Base-by-base conservation (phyloP, 2,329 filamentous ascomycete genomes). In the Pseudogymnoascus sp. region DNA sequence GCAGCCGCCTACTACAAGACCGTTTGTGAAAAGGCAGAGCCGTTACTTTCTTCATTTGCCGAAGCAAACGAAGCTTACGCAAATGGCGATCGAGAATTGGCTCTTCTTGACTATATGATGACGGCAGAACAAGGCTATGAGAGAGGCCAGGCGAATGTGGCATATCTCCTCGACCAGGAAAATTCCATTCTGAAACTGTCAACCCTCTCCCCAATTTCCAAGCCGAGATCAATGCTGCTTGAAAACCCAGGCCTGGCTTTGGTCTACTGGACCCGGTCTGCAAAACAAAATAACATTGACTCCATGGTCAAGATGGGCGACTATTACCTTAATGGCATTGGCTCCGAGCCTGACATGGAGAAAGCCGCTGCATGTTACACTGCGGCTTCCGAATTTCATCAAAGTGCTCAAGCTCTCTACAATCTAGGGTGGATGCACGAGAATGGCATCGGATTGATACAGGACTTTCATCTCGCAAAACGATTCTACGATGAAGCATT, bases 401-500 rank as follows among this genome's bases (percentile, higher is more conserved):
- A 92, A 72, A 96, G 91, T 69, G 95, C 93, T 2, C 96, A 99
- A 76, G 95, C 96, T 12, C 85, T 97, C 64, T 99, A 92, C 84
- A 97, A 99, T 71, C 81, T 99, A 12, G 96, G 95, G 4, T 99
- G 95, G 95, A 97, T 99, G 93, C 92, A 99, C 72, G 95, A 99
- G 76, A 97, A 97, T 71, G 95, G 95, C 6, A 82, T 97, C 60
- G 91, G 93, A 1, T 84, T 97, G 18, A 89, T 90, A 62, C 95
- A 99, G 73, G 95, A 99, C 73, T 99, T 96, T 74, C 95, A 99
- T 72, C 86, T 99, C 63, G 95, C 96, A 1, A 99, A 99, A 77
- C 83, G 95, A 62, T 96, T 93, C 76, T 99, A 99, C 73, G 95
- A 99, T 70, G 84, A 95, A 65, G 93, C 95, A 0, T 79, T 97